A percentile compares a stretch with the other conserved stretches of the same genome.
Evolutionary conservation across 345 rosid genomes (phyloP).

Genomic region (Rubroshorea leprosula): DNA sequence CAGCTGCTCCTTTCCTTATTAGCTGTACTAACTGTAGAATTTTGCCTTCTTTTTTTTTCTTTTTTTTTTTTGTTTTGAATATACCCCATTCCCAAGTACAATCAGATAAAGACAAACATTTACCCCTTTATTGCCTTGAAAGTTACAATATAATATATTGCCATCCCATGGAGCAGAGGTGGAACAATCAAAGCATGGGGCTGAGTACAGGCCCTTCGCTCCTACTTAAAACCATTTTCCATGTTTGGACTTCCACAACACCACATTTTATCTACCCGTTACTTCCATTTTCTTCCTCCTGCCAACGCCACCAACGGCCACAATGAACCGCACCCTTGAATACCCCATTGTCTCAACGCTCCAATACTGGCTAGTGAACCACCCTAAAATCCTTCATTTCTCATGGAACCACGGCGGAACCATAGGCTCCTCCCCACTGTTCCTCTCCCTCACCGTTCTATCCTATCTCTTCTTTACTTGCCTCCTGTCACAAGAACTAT

Average conservation of each 20-base stretch:
- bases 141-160: too few relatives aligned
- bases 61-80: too few relatives aligned
- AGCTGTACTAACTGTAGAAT: too few relatives aligned
- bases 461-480: slow-evolving; percentile 50
- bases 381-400: slow-evolving; percentile 49
- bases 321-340: background rate
- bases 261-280: background rate
- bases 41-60: too few relatives aligned
- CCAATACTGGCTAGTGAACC: slow-evolving; percentile 51
- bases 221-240: too few relatives aligned
- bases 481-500: slow-evolving; percentile 26
- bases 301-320: background rate
- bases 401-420: slow-evolving; percentile 55
- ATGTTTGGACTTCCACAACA: background rate
- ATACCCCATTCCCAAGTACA: too few relatives aligned
- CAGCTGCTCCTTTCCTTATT: too few relatives aligned
- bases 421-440: slow-evolving; percentile 47
- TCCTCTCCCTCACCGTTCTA: slow-evolving; percentile 40
- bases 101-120: too few relatives aligned
- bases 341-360: slow-evolving; percentile 21
- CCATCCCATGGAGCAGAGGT: too few relatives aligned
- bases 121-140: too few relatives aligned
- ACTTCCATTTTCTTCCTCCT: background rate
- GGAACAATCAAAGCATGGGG: too few relatives aligned
- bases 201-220: too few relatives aligned